phyloP scores from a whole-genome alignment of 2,329 filamentous ascomycete genomes.

The Cucurbitaria berberidis region DNA sequence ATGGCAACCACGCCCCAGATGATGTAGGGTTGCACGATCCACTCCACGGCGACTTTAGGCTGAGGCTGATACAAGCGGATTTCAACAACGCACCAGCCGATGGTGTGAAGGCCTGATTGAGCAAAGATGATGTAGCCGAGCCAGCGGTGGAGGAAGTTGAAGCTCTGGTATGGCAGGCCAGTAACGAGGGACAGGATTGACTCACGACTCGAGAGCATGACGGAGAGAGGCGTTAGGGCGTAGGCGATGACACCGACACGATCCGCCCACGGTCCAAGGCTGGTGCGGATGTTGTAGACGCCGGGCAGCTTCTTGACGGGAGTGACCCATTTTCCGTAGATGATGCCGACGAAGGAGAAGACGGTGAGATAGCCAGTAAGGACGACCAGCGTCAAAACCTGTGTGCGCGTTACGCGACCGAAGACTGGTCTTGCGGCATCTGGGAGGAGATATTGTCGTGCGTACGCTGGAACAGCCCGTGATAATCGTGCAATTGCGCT shows the following conservation, averaged over 20 bases:
- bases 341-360: conserved; percentile 69
- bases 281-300: conserved; percentile 68
- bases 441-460: conserved; percentile 64
- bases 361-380: conserved; percentile 68
- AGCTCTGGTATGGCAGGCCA: conserved; percentile 73
- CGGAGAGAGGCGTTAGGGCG: conserved; percentile 72
- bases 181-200: conserved; percentile 73
- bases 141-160: conserved; percentile 72
- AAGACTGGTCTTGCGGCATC: conserved; percentile 66
- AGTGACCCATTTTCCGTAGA: conserved; percentile 72
- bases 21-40: conserved; percentile 70
- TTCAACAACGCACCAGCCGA: conserved; percentile 73
- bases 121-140: conserved; percentile 74
- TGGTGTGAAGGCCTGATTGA: conserved; percentile 71
- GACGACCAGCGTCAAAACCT: conserved; percentile 66
- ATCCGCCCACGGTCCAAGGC: conserved; percentile 71
- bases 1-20: conserved; percentile 76
- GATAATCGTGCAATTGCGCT: conserved; percentile 33
- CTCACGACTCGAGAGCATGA: conserved; percentile 72
- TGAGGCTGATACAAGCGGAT: conserved; percentile 73
- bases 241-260: conserved; percentile 74
- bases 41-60: conserved; percentile 62
- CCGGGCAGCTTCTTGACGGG: conserved; percentile 64
- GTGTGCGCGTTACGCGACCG: conserved; percentile 70
- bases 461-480: conserved; percentile 50